Evolutionary conservation across 2,329 filamentous ascomycete species (phyloP).

Genomic region (Verticillium albo-atrum): DNA sequence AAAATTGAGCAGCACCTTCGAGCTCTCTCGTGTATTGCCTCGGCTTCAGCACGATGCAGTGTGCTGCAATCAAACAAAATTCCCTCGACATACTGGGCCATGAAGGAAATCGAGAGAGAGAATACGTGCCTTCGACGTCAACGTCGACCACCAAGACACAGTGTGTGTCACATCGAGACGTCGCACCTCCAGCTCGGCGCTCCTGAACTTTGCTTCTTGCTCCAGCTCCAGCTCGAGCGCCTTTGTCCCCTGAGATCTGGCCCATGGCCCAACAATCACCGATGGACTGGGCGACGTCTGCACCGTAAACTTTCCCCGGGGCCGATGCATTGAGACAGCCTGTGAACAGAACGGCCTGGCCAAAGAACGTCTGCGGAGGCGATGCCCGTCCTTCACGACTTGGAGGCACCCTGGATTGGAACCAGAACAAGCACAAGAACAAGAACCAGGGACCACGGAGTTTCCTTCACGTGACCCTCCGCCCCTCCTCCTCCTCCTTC

Average conservation of each 20-base stretch:
- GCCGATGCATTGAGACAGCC: background rate
- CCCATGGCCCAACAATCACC: background rate
- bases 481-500: background rate
- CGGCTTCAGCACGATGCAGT: too few species aligned
- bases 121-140: background rate
- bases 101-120: background rate
- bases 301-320: background rate
- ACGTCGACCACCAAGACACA: background rate
- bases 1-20: too few species aligned
- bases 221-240: background rate
- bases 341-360: background rate
- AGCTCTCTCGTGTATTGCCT: too few species aligned
- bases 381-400: background rate
- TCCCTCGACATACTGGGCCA: too few species aligned
- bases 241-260: background rate
- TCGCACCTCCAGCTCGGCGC: background rate
- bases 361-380: background rate
- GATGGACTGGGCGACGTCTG: too few species aligned
- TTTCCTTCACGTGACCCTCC: background rate
- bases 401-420: too few species aligned
- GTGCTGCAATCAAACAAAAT: too few species aligned
- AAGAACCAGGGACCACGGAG: background rate
- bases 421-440: too few species aligned
- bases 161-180: background rate
- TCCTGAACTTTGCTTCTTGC: background rate